Percentiles rank a stretch among this genome's conserved stretches.
Evolutionary conservation across 345 rosid genomes (phyloP).

Genomic region (Garcia nutans): DNA sequence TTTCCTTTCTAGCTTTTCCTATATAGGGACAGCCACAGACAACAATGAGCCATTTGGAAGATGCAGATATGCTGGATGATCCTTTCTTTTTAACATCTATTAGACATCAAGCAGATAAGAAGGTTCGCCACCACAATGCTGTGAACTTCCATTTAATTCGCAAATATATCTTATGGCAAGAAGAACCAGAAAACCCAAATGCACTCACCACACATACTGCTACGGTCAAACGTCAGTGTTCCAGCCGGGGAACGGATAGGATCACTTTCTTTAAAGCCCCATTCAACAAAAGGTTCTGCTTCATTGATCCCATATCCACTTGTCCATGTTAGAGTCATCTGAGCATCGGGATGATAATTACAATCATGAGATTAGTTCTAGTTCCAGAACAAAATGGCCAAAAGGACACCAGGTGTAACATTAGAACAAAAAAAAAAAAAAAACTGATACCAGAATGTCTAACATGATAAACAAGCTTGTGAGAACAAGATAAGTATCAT

Average conservation of each 20-base stretch:
- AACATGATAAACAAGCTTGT: too few relatives aligned
- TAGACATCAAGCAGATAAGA: not conserved
- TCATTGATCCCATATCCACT: conserved; percentile 59
- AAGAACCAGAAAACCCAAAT: not conserved
- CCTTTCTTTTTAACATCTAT: not conserved
- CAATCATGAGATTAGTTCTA: not conserved
- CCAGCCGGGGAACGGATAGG: conserved; percentile 50
- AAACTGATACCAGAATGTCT: not conserved
- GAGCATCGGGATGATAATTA: conserved; percentile 6
- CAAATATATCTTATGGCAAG: not conserved
- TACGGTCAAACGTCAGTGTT: conserved; percentile 52
- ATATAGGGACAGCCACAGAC: not conserved
- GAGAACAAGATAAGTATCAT: not conserved
- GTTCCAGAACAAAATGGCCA: not conserved
- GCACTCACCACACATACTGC: conserved; percentile 57
- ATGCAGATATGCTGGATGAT: not conserved
- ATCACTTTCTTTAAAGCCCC: conserved; percentile 54
- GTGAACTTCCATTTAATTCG: not conserved
- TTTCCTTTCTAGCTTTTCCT: not conserved
- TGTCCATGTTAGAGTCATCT: conserved; percentile 86
- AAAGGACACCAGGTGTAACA: not conserved
- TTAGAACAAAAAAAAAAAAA: not conserved
- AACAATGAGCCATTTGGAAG: not conserved
- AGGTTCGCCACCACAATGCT: not conserved
- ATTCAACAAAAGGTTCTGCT: conserved; percentile 66